Evolutionary conservation across 169 alveolate genomes (phyloP).

Genomic region (Theileria parva): DNA sequence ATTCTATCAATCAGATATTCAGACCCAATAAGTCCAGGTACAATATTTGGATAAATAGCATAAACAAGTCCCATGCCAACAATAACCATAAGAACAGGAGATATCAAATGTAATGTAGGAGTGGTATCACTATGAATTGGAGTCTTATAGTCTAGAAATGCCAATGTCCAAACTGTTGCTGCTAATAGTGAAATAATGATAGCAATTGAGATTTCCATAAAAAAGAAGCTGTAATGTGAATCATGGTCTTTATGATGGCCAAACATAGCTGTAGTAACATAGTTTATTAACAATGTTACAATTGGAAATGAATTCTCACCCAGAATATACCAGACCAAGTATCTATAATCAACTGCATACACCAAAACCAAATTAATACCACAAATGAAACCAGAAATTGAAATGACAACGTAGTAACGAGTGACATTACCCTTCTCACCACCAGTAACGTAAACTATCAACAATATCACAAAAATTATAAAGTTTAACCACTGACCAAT

Average conservation of each 20-base stretch:
- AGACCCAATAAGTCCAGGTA: not conserved
- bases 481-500: too few relatives aligned
- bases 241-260: not conserved
- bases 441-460: slow-evolving; percentile 3
- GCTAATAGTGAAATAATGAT: not conserved
- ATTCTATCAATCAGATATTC: not conserved
- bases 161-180: slow-evolving; percentile 9
- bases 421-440: slow-evolving; percentile 15
- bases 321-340: not conserved
- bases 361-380: slow-evolving; percentile 10
- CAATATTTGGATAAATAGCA: slow-evolving; percentile 18
- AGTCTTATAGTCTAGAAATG: not conserved
- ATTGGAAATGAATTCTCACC: slow-evolving; percentile 1
- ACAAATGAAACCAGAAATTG: not conserved
- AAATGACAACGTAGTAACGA: slow-evolving; percentile 6
- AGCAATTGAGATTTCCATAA: not conserved
- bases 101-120: not conserved
- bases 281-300: not conserved
- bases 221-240: not conserved
- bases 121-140: not conserved
- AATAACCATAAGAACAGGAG: slow-evolving; percentile 5
- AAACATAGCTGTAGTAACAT: not conserved
- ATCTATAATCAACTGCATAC: too few relatives aligned
- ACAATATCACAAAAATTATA: not conserved
- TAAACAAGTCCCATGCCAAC: slow-evolving; percentile 1